These are phyloP conservation scores for Podospora australis DNA, from an alignment of 495 filamentous ascomycete genomes.

Conservation along the genomic window DNA sequence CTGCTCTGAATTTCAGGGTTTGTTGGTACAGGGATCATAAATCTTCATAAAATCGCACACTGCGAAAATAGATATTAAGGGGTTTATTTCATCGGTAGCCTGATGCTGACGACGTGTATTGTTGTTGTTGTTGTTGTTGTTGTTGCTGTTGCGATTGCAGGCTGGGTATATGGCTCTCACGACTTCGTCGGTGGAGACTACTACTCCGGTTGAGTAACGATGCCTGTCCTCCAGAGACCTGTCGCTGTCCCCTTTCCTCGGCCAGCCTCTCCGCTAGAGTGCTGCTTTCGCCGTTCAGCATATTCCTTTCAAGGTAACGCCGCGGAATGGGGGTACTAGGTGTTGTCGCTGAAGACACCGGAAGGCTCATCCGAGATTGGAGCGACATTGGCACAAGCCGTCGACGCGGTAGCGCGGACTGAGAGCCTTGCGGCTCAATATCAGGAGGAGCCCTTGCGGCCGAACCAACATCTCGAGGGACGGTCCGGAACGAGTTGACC, in stretches of 20 bases:
- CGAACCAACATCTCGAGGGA: conserved; percentile 20
- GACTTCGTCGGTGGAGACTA: conserved; percentile 35
- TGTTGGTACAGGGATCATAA: too few species aligned
- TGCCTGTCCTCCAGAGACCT: conserved; percentile 34
- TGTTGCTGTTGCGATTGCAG: too few species aligned
- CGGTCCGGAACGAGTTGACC: conserved; percentile 31
- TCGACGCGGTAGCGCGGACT: conserved; percentile 39
- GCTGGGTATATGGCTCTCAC: too few species aligned
- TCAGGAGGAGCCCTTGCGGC: conserved; percentile 23
- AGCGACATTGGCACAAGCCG: conserved; percentile 34
- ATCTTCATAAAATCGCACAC: too few species aligned
- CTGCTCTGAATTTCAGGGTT: too few species aligned
- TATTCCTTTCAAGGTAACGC: conserved; percentile 43
- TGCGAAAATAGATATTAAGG: too few species aligned
- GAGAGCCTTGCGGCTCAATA: conserved; percentile 16
- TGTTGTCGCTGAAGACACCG: conserved; percentile 15
- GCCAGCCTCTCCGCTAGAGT: conserved; percentile 30
- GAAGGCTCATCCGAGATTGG: conserved; percentile 30
- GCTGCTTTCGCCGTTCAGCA: conserved; percentile 32
- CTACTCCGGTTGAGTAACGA: conserved; percentile 35
- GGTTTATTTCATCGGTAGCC: too few species aligned
- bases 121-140: too few species aligned
- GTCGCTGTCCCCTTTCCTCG: conserved; percentile 38
- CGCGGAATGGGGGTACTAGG: conserved; percentile 23
- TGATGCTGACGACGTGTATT: too few species aligned